phyloP scores from a whole-genome alignment of 257 asterid species.

The Scutellaria baicalensis region DNA sequence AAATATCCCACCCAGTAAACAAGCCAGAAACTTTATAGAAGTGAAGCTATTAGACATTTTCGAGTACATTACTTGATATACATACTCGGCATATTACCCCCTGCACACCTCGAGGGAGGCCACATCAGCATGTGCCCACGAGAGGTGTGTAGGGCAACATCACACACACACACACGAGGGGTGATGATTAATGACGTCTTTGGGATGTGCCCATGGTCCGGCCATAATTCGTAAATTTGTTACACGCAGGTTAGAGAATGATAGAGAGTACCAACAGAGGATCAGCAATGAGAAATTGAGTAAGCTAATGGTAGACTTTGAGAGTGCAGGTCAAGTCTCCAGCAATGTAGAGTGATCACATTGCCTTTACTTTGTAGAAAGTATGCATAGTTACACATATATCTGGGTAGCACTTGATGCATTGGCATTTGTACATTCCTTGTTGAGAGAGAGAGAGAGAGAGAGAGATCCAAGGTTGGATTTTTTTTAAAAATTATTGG shows the following conservation, averaged over 20 bases:
- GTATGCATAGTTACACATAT: background rate
- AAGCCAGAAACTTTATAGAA: too few relatives aligned
- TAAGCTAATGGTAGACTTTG: slow-evolving; percentile 70
- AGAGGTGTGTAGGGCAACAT: background rate
- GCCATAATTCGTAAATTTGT: background rate
- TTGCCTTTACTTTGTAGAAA: background rate
- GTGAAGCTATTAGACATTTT: background rate
- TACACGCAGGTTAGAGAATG: slow-evolving; percentile 46
- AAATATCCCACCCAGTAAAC: too few relatives aligned
- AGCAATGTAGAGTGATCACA: background rate
- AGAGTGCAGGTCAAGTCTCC: slow-evolving; percentile 22
- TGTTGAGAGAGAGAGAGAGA: background rate
- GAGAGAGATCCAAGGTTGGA: too few relatives aligned
- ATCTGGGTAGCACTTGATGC: background rate
- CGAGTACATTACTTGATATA: background rate
- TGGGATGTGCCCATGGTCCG: background rate
- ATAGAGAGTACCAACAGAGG: slow-evolving; percentile 51
- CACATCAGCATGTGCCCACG: background rate
- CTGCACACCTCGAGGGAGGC: background rate
- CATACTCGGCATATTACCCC: background rate
- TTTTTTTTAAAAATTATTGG: slow-evolving; percentile 1
- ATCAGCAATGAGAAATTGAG: slow-evolving; percentile 71
- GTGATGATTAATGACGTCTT: background rate
- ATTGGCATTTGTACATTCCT: slow-evolving; percentile 15
- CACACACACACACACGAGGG: background rate